Conservation (phyloP, 148 eudicot genomes). For the Arbutus unedo region DNA sequence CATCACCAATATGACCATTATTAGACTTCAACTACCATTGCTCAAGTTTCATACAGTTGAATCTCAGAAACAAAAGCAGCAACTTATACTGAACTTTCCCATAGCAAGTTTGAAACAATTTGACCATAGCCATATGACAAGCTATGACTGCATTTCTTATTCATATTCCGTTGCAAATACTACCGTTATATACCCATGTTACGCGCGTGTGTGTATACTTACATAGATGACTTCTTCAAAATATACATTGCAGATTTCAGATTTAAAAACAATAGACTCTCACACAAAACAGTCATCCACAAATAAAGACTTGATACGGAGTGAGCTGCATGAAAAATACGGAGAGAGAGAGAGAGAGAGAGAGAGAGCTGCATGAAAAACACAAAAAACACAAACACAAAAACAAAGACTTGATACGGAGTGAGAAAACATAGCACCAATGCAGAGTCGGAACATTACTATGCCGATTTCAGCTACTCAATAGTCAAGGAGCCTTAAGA, state of each 20-base stretch:
- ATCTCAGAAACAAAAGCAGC: background rate
- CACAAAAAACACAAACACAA: background rate
- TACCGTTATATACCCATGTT: no score
- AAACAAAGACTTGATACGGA: background rate
- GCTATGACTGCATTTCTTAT: background rate
- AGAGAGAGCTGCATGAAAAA: no score
- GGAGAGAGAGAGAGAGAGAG: no score
- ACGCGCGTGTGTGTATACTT: no score
- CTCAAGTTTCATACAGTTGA: background rate
- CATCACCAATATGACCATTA: background rate
- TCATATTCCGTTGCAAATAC: background rate
- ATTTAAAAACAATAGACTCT: no score
- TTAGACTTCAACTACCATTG: background rate
- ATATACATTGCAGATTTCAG: no score
- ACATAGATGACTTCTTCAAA: no score
- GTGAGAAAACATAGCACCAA: background rate
- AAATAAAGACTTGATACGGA: no score
- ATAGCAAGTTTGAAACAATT: conserved; percentile 1
- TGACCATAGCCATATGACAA: background rate
- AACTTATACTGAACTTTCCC: background rate
- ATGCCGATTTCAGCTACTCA: background rate
- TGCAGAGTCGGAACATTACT: background rate
- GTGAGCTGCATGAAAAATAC: no score
- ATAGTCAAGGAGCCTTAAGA: background rate
- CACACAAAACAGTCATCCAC: no score